phyloP scores from a whole-genome alignment of 768 basidiomycete species.

The Serendipita sp. region DNA sequence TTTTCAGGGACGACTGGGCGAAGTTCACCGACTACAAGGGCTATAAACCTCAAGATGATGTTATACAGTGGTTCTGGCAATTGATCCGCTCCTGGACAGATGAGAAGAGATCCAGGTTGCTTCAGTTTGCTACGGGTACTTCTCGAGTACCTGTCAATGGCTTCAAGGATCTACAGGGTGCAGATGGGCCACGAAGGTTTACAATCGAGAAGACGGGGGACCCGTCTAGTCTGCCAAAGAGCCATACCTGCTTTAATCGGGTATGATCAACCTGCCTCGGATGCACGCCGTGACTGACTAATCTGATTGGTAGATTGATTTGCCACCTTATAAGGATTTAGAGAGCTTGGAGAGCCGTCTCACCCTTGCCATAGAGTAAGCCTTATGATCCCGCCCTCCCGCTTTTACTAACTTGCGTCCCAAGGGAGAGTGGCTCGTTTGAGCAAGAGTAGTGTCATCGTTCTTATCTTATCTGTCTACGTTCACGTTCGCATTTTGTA shows the following conservation, averaged over 20 bases:
- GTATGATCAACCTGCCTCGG: conserved; percentile 10
- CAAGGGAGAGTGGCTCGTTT: background rate
- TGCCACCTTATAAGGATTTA: conserved; percentile 81
- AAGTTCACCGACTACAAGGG: conserved; percentile 84
- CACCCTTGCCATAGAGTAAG: conserved; percentile 21
- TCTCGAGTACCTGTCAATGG: conserved; percentile 83
- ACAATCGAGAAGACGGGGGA: conserved; percentile 94
- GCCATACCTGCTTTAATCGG: conserved; percentile 84
- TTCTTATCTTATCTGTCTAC: no score
- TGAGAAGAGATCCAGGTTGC: conserved; percentile 68
- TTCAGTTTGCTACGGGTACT: conserved; percentile 80
- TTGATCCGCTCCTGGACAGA: conserved; percentile 79
- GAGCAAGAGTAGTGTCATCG: background rate
- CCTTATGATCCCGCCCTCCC: no score
- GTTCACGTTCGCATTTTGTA: no score
- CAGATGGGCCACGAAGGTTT: conserved; percentile 81
- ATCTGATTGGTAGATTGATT: conserved; percentile 34
- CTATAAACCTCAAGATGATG: conserved; percentile 50
- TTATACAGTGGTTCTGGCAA: conserved; percentile 95
- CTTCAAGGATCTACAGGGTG: conserved; percentile 88
- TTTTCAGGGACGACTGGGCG: conserved; percentile 57
- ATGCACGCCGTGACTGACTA: conserved; percentile 2
- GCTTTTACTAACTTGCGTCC: background rate
- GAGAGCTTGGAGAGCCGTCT: conserved; percentile 55
- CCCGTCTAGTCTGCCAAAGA: conserved; percentile 69